Percentiles rank a stretch among this genome's conserved stretches.
phyloP scores from a whole-genome alignment of 2,329 filamentous ascomycete genomes.

The Pseudogymnoascus sp. region DNA sequence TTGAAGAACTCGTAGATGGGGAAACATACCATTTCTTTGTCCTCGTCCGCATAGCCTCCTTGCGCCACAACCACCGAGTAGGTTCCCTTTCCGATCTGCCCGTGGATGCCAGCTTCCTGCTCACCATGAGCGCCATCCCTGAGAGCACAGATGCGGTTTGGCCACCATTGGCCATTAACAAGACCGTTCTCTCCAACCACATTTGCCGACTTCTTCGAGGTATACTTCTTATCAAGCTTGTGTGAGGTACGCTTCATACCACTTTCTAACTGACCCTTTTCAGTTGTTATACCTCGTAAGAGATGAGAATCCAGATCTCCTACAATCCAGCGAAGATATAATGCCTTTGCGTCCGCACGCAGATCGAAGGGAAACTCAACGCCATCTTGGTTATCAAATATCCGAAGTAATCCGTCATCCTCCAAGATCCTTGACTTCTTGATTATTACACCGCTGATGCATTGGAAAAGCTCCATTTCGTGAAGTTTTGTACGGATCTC shows the following conservation, averaged over 20 bases:
- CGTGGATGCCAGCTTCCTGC: slow-evolving; percentile 40
- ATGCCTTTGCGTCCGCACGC: slow-evolving; percentile 35
- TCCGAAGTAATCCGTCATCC: slow-evolving; percentile 30
- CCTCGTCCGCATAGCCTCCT: slow-evolving; percentile 38
- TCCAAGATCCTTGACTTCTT: slow-evolving; percentile 23
- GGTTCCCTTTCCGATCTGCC: slow-evolving; percentile 36
- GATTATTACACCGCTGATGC: slow-evolving; percentile 14
- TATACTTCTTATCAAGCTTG: slow-evolving; percentile 12
- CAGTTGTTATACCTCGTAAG: slow-evolving; percentile 26
- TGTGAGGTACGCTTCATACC: slow-evolving; percentile 14
- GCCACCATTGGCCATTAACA: slow-evolving; percentile 41
- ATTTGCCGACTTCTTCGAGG: slow-evolving; percentile 14
- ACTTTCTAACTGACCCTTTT: slow-evolving; percentile 14
- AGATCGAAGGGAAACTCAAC: slow-evolving; percentile 37
- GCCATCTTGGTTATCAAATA: slow-evolving; percentile 29
- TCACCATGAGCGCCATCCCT: slow-evolving; percentile 44
- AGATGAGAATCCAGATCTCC: slow-evolving; percentile 36
- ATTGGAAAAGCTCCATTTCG: slow-evolving; percentile 22
- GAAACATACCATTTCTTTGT: slow-evolving; percentile 33
- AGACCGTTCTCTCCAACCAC: slow-evolving; percentile 26
- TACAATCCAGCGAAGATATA: slow-evolving; percentile 37
- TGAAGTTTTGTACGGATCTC: slow-evolving; percentile 21
- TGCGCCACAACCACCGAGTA: slow-evolving; percentile 43
- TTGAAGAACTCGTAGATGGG: background rate
- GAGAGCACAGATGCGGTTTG: slow-evolving; percentile 38